Evolutionary conservation across 2,329 filamentous ascomycete genomes (phyloP), one percentile per base, ranked within the genome.

Genomic region (Aspergillus novoparasiticus): DNA sequence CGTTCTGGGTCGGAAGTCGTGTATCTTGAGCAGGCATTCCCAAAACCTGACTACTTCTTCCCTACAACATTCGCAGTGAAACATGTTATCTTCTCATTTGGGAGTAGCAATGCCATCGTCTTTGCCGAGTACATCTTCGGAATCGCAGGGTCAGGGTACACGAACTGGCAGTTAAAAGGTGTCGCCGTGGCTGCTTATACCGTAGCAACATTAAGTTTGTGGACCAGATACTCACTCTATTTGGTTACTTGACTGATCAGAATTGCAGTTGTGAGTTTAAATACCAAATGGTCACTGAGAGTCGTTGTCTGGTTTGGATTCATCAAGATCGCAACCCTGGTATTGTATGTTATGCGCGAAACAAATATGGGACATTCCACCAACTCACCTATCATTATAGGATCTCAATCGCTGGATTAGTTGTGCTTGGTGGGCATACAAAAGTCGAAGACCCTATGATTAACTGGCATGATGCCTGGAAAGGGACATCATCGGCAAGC

Each of bases 251-350:
- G 23, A 36, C 51, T 54, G 28, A 36, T 54, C 1, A 23, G 9
- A 19, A 2, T 2, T 19, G 51, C 19, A 54, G 51, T 54, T 36
- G 51, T 54, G 51, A 19, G 30, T 12, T 36, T 9, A 14, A 54
- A 10, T 16, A 54, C 3, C 19, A 54, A 54, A 36, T 54, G 51
- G 51, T 54, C 51, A 8, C 30, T 54, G 30, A 54, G 51, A 36
- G 8, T 54, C n/a, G n/a, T 54, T 21, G 51, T 54, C n/a, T 54
- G 51, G 51, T 54, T 54, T 54, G 51, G 51, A 4, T 54, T 54
- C 51, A 36, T 54, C 19, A 54, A 54, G 30, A 54, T 54, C 8
- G 51, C 30, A 16, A 54, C 51, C 11, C 5, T 54, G 19, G 14
- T 54, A 23, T 23, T 54, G 51, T 54, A 54, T n/a, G 51, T 54